Conservation (phyloP, 495 filamentous ascomycete species). For the Daldinia bambusicola region DNA sequence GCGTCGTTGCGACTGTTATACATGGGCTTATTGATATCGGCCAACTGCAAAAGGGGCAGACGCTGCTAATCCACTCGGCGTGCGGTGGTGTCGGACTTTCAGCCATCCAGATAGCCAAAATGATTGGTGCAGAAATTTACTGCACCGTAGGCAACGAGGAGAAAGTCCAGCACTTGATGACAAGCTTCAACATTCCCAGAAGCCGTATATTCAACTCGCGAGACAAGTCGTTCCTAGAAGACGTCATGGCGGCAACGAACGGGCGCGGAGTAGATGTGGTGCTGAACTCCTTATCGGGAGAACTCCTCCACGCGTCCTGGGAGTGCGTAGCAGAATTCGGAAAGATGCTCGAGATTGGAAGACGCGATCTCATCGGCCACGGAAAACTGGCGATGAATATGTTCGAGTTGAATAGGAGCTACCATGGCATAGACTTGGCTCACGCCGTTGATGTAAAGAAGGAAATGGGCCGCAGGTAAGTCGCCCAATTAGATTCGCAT, state of each 20-base stretch:
- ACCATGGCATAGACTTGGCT: conserved; percentile 40
- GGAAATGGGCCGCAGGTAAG: conserved; percentile 40
- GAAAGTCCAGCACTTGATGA: conserved; percentile 53
- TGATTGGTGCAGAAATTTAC: conserved; percentile 59
- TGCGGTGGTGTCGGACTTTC: conserved; percentile 68
- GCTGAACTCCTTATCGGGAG: conserved; percentile 63
- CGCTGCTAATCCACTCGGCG: conserved; percentile 68
- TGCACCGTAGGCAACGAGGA: conserved; percentile 56
- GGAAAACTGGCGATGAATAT: conserved; percentile 54
- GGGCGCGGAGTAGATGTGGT: conserved; percentile 62
- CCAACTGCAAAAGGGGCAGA: conserved; percentile 46
- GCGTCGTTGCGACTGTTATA: conserved; percentile 60
- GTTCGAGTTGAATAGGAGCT: conserved; percentile 46
- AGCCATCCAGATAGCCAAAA: conserved; percentile 63
- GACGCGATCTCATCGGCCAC: conserved; percentile 52
- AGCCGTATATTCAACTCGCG: conserved; percentile 59
- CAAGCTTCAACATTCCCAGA: conserved; percentile 53
- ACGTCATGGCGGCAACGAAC: conserved; percentile 56
- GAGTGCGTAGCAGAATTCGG: conserved; percentile 67
- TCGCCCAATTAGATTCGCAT: conserved; percentile 24
- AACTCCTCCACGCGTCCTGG: conserved; percentile 62
- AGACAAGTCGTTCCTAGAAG: conserved; percentile 50
- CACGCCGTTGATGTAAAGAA: conserved; percentile 38
- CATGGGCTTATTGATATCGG: conserved; percentile 53
- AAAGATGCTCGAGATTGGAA: conserved; percentile 67